These are phyloP conservation scores for Lepidopterella palustris DNA, from an alignment of 495 filamentous ascomycete species.

Conservation along the genomic window DNA sequence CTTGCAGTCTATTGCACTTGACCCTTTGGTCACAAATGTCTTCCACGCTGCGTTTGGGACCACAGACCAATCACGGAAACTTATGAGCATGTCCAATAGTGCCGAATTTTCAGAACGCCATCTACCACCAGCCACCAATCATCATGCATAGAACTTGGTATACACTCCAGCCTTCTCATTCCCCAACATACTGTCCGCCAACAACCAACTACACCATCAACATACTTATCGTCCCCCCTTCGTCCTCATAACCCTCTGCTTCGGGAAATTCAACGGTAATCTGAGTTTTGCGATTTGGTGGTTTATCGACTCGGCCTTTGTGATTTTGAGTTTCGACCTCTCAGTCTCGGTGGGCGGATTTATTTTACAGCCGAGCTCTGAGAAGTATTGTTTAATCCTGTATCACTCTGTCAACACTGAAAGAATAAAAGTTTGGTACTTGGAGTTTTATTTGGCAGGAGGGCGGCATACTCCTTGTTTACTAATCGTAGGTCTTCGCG, in stretches of 20 bases:
- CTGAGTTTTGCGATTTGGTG: conserved; percentile 62
- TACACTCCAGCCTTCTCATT: too few species aligned
- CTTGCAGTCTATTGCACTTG: too few species aligned
- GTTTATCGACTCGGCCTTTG: conserved; percentile 53
- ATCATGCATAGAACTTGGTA: too few species aligned
- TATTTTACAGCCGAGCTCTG: conserved; percentile 71
- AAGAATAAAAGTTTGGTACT: neutral
- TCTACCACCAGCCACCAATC: too few species aligned
- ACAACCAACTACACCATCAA: neutral
- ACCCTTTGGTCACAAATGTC: too few species aligned
- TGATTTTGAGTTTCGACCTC: conserved; percentile 42
- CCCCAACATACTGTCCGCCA: too few species aligned
- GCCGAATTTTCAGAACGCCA: too few species aligned
- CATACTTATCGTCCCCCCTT: conserved; percentile 40
- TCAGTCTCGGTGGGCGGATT: conserved; percentile 45
- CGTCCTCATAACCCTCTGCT: conserved; percentile 29
- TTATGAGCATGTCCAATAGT: too few species aligned
- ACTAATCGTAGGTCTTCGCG: conserved; percentile 74
- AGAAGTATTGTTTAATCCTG: conserved; percentile 60
- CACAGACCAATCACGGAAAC: too few species aligned
- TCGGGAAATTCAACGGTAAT: conserved; percentile 79
- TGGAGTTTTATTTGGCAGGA: neutral
- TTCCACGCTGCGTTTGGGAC: too few species aligned
- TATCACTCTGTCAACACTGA: neutral
- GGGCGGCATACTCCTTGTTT: conserved; percentile 44